These are phyloP conservation scores for Malus orientalis DNA, from an alignment of 306 rosid species.

Conservation along the genomic window DNA sequence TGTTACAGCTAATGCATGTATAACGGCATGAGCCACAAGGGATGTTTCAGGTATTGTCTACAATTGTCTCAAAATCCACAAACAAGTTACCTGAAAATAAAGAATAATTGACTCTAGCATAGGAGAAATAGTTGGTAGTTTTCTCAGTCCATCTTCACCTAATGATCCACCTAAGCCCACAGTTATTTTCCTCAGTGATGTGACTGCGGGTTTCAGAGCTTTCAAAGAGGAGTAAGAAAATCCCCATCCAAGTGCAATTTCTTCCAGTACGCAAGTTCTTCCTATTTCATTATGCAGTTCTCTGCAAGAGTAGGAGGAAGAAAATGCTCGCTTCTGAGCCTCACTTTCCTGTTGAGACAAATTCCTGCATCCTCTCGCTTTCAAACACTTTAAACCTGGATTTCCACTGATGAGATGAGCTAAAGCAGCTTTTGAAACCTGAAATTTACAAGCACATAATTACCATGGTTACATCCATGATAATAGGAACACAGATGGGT, in stretches of 20 bases:
- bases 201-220: constrained; percentile 53
- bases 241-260: constrained; percentile 75
- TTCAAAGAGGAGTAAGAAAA: constrained; percentile 53
- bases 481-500: background rate
- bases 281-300: constrained; percentile 38
- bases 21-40: background rate
- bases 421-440: constrained; percentile 67
- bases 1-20: background rate
- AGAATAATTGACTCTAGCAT: constrained; percentile 50
- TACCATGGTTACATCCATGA: constrained; percentile 1
- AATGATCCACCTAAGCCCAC: constrained; percentile 65
- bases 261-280: constrained; percentile 49
- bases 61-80: constrained; percentile 16
- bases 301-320: constrained; percentile 23
- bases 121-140: constrained; percentile 48
- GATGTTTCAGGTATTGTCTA: constrained; percentile 30
- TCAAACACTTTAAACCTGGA: constrained; percentile 50
- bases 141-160: constrained; percentile 53
- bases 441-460: constrained; percentile 16
- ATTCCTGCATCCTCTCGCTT: constrained; percentile 53
- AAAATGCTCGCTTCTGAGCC: constrained; percentile 24
- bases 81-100: constrained; percentile 57
- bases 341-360: constrained; percentile 30
- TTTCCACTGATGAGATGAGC: constrained; percentile 38
- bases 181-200: constrained; percentile 42